A percentile compares a stretch with the other conserved stretches of the same genome.
phyloP scores from a whole-genome alignment of 1,139 yeast species.

The Zygotorulaspora mrakii region DNA sequence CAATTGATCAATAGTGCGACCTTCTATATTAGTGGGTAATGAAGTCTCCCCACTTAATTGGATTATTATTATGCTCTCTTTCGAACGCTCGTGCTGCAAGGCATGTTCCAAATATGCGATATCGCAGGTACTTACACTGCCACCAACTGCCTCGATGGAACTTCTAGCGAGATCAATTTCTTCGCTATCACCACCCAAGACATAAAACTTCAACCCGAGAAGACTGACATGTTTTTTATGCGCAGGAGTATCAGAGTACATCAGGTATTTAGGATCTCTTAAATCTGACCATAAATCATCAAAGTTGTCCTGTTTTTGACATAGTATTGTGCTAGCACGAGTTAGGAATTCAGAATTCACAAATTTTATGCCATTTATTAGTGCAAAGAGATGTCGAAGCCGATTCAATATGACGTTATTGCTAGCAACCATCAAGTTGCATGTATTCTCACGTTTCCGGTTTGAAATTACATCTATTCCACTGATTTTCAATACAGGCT shows the following conservation, averaged over 20 bases:
- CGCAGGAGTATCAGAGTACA: background rate
- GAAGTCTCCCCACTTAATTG: background rate
- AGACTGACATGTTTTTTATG: background rate
- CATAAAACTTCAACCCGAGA: constrained; percentile 6
- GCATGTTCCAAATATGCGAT: background rate
- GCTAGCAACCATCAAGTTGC: background rate
- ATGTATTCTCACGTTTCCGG: background rate
- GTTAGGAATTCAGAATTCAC: constrained; percentile 13
- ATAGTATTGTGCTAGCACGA: constrained; percentile 4
- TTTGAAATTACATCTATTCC: constrained; percentile 7
- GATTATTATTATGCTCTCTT: constrained; percentile 2
- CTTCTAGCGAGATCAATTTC: background rate
- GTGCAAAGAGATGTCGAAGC: constrained; percentile 17
- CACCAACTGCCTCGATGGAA: constrained; percentile 11
- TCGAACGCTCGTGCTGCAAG: background rate
- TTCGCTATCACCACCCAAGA: background rate
- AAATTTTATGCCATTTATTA: constrained; percentile 16
- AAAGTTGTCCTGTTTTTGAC: constrained; percentile 12
- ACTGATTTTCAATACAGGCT: constrained; percentile 1
- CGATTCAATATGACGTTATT: constrained; percentile 9
- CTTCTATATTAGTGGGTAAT: background rate
- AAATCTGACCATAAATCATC: constrained; percentile 13
- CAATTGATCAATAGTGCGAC: constrained; percentile 16
- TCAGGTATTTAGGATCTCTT: background rate
- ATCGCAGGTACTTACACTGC: constrained; percentile 3